These are phyloP conservation scores for Hordeum marinum DNA, from an alignment of 176 grass and related monocot genomes.

Conservation along the genomic window DNA sequence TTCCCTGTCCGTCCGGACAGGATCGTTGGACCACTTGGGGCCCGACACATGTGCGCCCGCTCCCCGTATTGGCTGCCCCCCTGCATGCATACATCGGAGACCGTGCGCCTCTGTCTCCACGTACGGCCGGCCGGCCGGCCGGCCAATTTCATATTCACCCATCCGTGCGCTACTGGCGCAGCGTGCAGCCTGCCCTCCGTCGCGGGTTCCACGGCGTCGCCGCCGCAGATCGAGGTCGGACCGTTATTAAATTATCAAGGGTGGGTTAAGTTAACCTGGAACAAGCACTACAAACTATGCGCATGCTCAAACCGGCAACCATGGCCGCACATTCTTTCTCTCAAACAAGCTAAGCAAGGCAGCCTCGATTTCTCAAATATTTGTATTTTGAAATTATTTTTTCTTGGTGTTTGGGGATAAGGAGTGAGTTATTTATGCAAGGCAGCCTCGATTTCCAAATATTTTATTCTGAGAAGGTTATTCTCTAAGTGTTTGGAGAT, in stretches of 20 bases:
- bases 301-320: not conserved
- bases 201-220: conserved; percentile 1
- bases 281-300: not conserved
- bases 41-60: conserved; percentile 28
- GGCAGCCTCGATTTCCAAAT: too few species aligned
- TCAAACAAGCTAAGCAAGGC: not conserved
- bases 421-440: not conserved
- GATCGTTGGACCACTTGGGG: not conserved
- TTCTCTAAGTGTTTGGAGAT: too few species aligned
- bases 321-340: not conserved
- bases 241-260: not conserved
- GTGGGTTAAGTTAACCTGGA: not conserved
- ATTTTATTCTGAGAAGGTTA: too few species aligned
- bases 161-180: not conserved
- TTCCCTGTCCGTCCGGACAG: not conserved
- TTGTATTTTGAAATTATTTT: not conserved
- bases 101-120: not conserved
- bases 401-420: not conserved
- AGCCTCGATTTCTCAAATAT: not conserved
- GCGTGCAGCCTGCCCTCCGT: not conserved
- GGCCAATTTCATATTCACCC: not conserved
- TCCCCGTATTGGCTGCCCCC: conserved; percentile 16
- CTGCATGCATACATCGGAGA: conserved; percentile 26
- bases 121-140: not conserved
- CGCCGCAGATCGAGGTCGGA: not conserved